Conservation (phyloP, 2,329 filamentous ascomycete genomes). For the Ilyonectria destructans region DNA sequence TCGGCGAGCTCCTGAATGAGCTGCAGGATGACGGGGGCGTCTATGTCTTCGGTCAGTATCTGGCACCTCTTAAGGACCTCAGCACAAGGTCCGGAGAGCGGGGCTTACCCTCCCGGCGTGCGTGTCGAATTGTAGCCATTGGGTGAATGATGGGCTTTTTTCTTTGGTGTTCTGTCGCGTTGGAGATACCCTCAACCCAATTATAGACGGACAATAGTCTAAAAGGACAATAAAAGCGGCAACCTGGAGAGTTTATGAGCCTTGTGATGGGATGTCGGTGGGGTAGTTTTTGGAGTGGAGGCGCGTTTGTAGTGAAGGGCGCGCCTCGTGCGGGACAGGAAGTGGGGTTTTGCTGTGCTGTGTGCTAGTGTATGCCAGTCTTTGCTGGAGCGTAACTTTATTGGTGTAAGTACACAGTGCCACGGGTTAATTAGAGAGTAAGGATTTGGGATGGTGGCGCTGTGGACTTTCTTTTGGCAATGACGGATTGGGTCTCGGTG, state of each 20-base stretch:
- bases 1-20: slow-evolving; percentile 89
- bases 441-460: too few species aligned
- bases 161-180: not conserved
- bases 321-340: slow-evolving; percentile 19
- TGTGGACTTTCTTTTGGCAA: too few species aligned
- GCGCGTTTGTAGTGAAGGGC: too few species aligned
- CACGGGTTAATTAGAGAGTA: too few species aligned
- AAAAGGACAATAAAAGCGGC: not conserved
- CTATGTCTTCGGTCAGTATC: slow-evolving; percentile 61
- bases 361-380: too few species aligned
- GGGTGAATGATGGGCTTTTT: slow-evolving; percentile 23
- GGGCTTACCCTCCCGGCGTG: slow-evolving; percentile 45
- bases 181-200: slow-evolving; percentile 19
- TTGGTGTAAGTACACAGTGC: too few species aligned
- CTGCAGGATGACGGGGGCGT: slow-evolving; percentile 84
- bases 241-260: not conserved
- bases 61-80: slow-evolving; percentile 10
- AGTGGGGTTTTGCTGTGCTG: not conserved
- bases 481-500: too few species aligned
- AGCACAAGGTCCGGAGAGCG: not conserved
- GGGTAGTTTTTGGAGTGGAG: slow-evolving; percentile 19
- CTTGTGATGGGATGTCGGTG: not conserved
- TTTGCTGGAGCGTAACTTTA: too few species aligned
- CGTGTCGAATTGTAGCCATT: slow-evolving; percentile 49
- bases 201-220: slow-evolving; percentile 5